phyloP scores from a whole-genome alignment of 805 yeast species.

The Wickerhamomyces subpelliculosus region DNA sequence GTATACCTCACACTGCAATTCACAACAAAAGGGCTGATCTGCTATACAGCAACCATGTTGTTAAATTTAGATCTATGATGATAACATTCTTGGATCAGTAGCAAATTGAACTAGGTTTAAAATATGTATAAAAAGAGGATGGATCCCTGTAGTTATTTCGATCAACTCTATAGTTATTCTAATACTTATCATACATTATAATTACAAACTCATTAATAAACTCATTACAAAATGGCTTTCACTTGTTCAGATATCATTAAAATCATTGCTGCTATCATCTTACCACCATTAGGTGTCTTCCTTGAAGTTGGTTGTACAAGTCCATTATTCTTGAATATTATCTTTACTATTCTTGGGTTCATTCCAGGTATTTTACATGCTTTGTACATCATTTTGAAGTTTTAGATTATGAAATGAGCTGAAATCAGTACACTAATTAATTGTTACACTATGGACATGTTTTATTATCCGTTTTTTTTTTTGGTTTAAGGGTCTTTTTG shows the following conservation, averaged over 20 bases:
- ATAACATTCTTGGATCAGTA: too few species aligned
- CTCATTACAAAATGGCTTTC: constrained; percentile 30
- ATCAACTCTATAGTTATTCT: too few species aligned
- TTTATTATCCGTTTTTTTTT: too few species aligned
- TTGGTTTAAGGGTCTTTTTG: too few species aligned
- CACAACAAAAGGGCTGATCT: too few species aligned
- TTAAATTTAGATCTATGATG: not conserved
- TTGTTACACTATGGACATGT: too few species aligned
- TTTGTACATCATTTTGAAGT: constrained; percentile 38
- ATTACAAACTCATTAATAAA: not conserved
- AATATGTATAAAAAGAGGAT: not conserved
- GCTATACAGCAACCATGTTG: not conserved
- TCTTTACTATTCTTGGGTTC: constrained; percentile 62
- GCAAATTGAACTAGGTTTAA: not conserved
- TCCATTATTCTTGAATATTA: constrained; percentile 36
- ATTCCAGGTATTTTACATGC: constrained; percentile 68
- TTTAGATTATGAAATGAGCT: constrained; percentile 8
- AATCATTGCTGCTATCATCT: constrained; percentile 38
- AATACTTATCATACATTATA: too few species aligned
- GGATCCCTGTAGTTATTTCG: not conserved
- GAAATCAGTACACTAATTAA: too few species aligned
- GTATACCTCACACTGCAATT: too few species aligned
- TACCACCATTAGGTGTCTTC: constrained; percentile 55
- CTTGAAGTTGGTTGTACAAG: constrained; percentile 41
- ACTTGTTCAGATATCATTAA: constrained; percentile 44